Conservation (phyloP, 2,329 filamentous ascomycete genomes). For the Fonsecaea pugnacius region DNA sequence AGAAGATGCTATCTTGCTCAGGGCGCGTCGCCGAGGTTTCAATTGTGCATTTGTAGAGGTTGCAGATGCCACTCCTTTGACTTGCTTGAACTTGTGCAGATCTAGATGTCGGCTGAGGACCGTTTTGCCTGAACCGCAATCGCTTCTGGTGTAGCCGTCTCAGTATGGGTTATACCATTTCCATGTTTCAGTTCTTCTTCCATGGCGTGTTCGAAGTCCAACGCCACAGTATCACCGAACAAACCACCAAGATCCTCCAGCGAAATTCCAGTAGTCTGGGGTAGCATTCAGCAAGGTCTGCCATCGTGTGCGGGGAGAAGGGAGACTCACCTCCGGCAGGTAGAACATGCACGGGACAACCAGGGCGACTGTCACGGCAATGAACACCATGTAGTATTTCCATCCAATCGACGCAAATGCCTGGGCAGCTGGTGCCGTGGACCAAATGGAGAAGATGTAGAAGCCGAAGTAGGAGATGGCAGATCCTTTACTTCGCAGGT, state of each 20-base stretch:
- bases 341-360: constrained; percentile 16
- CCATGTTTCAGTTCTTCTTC: constrained; percentile 8
- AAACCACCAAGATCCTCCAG: constrained; percentile 42
- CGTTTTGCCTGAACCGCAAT: too few relatives aligned
- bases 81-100: too few relatives aligned
- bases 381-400: constrained; percentile 41
- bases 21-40: too few relatives aligned
- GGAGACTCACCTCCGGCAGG: constrained; percentile 12
- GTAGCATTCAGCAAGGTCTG: too few relatives aligned
- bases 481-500: constrained; percentile 28
- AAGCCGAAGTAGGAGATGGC: constrained; percentile 20
- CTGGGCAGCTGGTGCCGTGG: constrained; percentile 16
- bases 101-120: too few relatives aligned
- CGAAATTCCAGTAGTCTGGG: constrained; percentile 39
- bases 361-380: constrained; percentile 8
- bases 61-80: too few relatives aligned
- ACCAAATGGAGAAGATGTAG: constrained; percentile 20
- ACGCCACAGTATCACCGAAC: constrained; percentile 41
- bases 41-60: too few relatives aligned
- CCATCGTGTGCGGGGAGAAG: not conserved
- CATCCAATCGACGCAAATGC: constrained; percentile 43
- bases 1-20: too few relatives aligned
- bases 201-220: constrained; percentile 37
- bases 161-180: not conserved
- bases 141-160: not conserved